Conservation (phyloP, 495 filamentous ascomycete species). For the Penicillium dipodomyicola region DNA sequence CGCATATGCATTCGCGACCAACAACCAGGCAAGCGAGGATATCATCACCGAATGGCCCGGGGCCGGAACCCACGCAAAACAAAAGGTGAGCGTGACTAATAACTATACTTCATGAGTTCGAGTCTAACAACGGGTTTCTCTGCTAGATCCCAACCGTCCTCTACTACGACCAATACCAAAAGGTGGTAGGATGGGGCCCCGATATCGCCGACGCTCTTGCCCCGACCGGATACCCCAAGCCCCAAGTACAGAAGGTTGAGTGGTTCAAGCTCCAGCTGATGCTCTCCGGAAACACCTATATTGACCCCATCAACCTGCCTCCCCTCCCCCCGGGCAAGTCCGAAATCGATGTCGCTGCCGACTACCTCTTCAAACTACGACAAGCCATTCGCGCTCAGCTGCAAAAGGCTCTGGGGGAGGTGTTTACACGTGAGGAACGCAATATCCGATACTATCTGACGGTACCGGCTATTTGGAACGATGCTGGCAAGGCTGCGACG, state of each 20-base stretch:
- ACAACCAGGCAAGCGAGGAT: constrained; percentile 72
- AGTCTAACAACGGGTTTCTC: constrained; percentile 5
- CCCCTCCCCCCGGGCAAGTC: constrained; percentile 75
- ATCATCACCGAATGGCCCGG: constrained; percentile 81
- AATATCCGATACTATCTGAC: constrained; percentile 77
- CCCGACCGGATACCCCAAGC: constrained; percentile 76
- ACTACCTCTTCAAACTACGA: constrained; percentile 76
- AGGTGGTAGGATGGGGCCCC: constrained; percentile 78
- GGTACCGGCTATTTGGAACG: constrained; percentile 78
- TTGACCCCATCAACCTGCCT: constrained; percentile 77
- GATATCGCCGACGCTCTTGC: constrained; percentile 78
- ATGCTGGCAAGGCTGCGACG: constrained; percentile 76
- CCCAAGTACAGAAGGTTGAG: constrained; percentile 77
- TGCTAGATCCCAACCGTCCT: constrained; percentile 73
- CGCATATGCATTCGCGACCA: constrained; percentile 75
- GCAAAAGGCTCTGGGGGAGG: constrained; percentile 73
- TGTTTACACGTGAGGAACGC: constrained; percentile 74
- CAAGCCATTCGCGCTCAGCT: constrained; percentile 74
- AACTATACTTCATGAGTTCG: background rate
- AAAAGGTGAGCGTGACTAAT: constrained; percentile 53
- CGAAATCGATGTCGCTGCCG: constrained; percentile 76
- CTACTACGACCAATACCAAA: constrained; percentile 80
- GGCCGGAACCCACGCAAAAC: constrained; percentile 72
- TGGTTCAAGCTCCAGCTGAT: constrained; percentile 85
- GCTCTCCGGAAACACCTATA: constrained; percentile 78